Evolutionary conservation across 306 rosid species (phyloP), one percentile per base, ranked within the genome.

Genomic region (Parietaria judaica): DNA sequence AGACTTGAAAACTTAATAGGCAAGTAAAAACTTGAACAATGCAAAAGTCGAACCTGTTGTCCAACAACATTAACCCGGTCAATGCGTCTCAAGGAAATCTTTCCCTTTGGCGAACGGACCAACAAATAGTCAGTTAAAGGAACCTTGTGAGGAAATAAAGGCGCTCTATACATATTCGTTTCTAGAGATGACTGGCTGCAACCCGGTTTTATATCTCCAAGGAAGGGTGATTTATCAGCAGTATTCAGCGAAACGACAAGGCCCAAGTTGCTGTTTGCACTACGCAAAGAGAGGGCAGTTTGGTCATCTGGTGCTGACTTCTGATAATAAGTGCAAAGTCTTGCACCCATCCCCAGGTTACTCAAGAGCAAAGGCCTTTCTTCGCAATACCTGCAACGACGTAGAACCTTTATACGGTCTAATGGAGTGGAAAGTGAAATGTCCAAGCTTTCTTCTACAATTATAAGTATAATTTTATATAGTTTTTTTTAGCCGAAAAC

Each of bases 111-210:
- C 57, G 98, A 91, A 63, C 98, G 98, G 66, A 91, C 86, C 64
- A 91, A 74, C 68, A 91, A 72, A 78, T 91, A 91, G 74, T 91
- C 98, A 16, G 96, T 91, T 48, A 64, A 61, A 11, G 87, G 86
- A 76, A 88, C 90, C 84, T 86, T 91, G 63, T 91, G 98, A 39
- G 92, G 65, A 74, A 91, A 91, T 69, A 85, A n/a, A 8, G 98
- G 98, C 60, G 98, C 91, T 75, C 98, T 80, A 62, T 88, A 91
- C 92, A 91, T 85, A 75, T 91, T 91, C 66, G 98, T 88, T 87
- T 91, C 98, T 58, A 91, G 81, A 57, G 98, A 85, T 36, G 95
- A 83, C 80, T 81, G 98, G 71, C 76, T 72, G 67, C 75, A 81
- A 43, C 98, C 96, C 58, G 87, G 78, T 77, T 88, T 88, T 51